phyloP scores from a whole-genome alignment of 768 basidiomycete species.

The Ephemerocybe angulata region DNA sequence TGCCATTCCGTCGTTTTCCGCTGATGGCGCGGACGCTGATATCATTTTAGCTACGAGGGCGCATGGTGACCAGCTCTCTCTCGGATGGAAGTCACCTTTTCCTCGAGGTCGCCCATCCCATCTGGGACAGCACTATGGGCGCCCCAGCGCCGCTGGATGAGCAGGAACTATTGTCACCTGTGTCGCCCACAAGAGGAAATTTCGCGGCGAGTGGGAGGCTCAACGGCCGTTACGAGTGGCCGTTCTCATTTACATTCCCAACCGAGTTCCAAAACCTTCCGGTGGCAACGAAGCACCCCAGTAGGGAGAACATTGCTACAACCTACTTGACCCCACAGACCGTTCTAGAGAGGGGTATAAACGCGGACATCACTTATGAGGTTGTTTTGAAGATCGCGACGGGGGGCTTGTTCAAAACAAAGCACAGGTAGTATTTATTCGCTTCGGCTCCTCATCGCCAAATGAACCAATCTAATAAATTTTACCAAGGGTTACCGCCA shows the following conservation, averaged over 20 bases:
- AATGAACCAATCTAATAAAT: neutral
- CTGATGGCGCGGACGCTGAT: neutral
- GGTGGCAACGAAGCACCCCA: neutral
- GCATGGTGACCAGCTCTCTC: neutral
- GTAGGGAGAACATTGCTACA: neutral
- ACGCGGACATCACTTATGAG: neutral
- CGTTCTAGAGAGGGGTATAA: neutral
- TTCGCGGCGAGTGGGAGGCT: neutral
- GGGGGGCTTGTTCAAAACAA: neutral
- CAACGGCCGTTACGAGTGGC: neutral
- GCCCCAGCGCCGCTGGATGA: neutral
- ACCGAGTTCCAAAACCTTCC: neutral
- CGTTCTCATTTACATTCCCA: neutral
- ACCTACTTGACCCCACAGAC: neutral
- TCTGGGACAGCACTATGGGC: neutral
- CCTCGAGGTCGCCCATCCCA: neutral
- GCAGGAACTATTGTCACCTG: too few relatives aligned
- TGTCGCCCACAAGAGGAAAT: neutral
- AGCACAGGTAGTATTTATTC: neutral
- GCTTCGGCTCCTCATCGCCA: neutral
- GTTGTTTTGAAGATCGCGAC: neutral
- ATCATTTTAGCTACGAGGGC: neutral
- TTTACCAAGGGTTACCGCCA: neutral
- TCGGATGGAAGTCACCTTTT: neutral
- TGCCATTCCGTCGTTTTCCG: neutral